A percentile compares a stretch with the other conserved stretches of the same genome.
phyloP scores from a whole-genome alignment of 1,284 basidiomycete species.

The Microbotryum silenes-acaulis region DNA sequence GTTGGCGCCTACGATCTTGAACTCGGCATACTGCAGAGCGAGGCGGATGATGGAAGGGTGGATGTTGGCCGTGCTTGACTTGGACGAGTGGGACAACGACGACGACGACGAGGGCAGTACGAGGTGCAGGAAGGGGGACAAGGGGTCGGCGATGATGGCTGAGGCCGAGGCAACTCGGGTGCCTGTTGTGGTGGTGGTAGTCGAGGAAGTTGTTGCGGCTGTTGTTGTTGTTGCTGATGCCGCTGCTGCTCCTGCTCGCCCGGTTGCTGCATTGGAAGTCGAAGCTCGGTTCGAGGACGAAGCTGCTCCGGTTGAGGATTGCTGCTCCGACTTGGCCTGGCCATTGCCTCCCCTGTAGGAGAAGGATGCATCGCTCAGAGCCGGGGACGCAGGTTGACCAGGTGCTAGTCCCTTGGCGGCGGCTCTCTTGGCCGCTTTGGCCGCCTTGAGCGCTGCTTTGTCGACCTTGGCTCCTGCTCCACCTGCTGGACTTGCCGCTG shows the following conservation, averaged over 20 bases:
- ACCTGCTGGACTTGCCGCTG: neutral
- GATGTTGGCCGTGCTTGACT: constrained; percentile 59
- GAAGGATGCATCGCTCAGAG: neutral
- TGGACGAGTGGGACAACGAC: constrained; percentile 29
- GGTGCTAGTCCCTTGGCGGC: constrained; percentile 1
- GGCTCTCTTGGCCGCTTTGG: neutral
- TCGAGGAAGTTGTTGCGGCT: neutral
- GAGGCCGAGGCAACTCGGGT: neutral
- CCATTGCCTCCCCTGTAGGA: too few species aligned
- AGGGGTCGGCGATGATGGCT: constrained; percentile 11
- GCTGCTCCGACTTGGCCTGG: neutral
- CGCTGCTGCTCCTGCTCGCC: neutral
- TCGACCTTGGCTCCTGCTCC: neutral
- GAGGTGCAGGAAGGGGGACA: constrained; percentile 35
- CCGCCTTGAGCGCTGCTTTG: constrained; percentile 2
- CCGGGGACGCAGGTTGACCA: neutral
- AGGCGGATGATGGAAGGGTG: constrained; percentile 70
- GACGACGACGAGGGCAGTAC: constrained; percentile 30
- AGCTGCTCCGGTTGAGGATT: neutral
- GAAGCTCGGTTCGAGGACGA: neutral
- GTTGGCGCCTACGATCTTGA: constrained; percentile 78
- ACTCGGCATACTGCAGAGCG: constrained; percentile 71
- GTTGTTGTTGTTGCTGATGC: neutral
- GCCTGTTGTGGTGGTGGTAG: neutral
- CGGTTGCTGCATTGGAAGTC: neutral